Evolutionary conservation across 23 red algal species (phyloP).

Genomic region (Cyanidiococcus yangmingshanensis): DNA sequence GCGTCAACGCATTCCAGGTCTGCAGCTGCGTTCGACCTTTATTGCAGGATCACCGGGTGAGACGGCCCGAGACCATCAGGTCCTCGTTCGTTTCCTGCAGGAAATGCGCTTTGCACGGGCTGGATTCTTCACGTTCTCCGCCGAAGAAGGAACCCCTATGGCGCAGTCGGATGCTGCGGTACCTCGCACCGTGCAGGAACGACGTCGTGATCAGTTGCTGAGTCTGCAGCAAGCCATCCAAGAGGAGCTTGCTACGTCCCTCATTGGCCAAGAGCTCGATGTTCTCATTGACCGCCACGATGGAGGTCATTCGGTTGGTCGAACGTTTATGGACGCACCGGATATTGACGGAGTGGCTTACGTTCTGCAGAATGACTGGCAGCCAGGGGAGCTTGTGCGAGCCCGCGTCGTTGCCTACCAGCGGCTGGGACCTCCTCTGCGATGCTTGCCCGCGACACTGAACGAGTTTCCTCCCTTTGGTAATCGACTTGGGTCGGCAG

Average conservation of each 20-base stretch:
- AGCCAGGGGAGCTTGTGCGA: conserved; percentile 53
- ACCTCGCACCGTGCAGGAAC: conserved; percentile 32
- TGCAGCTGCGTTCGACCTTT: conserved; percentile 73
- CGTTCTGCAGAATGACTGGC: conserved; percentile 50
- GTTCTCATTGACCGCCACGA: conserved; percentile 73
- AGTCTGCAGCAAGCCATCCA: conserved; percentile 82
- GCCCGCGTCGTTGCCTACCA: conserved; percentile 49
- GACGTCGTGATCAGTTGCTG: conserved; percentile 64
- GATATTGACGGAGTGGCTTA: conserved; percentile 84
- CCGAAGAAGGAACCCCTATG: conserved; percentile 78
- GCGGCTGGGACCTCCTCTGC: conserved; percentile 71
- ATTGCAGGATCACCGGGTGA: conserved; percentile 91
- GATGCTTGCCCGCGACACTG: conserved; percentile 8
- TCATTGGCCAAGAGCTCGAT: conserved; percentile 41
- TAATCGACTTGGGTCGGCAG: too few species aligned
- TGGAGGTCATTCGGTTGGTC: conserved; percentile 62
- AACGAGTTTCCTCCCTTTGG: too few species aligned
- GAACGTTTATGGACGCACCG: conserved; percentile 80
- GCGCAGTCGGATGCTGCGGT: conserved; percentile 36
- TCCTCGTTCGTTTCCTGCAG: conserved; percentile 53
- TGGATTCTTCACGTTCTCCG: conserved; percentile 73
- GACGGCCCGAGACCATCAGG: conserved; percentile 60
- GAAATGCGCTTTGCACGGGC: conserved; percentile 48
- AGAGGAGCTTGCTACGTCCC: conserved; percentile 49
- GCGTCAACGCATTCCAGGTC: conserved; percentile 45